Conservation (phyloP, 495 filamentous ascomycete genomes). For the Penicillium goetzii region DNA sequence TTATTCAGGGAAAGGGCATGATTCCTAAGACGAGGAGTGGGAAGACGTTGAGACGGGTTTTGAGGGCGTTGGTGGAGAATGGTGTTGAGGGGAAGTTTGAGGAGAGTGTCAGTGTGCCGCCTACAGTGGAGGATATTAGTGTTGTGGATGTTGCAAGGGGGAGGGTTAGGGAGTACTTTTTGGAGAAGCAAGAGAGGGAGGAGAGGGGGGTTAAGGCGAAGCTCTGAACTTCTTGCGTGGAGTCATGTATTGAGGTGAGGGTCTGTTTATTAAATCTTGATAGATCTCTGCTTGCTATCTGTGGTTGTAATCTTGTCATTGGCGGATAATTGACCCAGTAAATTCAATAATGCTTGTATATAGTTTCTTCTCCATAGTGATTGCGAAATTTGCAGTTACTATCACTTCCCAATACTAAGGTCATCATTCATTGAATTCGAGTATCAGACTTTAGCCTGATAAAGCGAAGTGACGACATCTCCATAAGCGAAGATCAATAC, state of each 20-base stretch:
- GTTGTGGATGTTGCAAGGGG: constrained; percentile 60
- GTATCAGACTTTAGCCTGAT: too few species aligned
- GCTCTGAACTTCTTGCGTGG: constrained; percentile 37
- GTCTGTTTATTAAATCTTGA: too few species aligned
- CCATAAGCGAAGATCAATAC: too few species aligned
- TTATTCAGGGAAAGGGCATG: constrained; percentile 84
- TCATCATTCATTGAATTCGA: too few species aligned
- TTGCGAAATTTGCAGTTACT: too few species aligned
- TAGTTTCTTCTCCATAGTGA: too few species aligned
- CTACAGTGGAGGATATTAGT: constrained; percentile 62
- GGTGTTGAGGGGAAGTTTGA: constrained; percentile 54
- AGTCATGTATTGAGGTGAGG: too few species aligned
- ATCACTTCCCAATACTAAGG: too few species aligned
- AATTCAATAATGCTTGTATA: too few species aligned
- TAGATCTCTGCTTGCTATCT: too few species aligned
- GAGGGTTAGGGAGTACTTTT: constrained; percentile 62
- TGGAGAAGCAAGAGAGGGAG: constrained; percentile 32
- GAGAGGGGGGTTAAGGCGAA: constrained; percentile 54
- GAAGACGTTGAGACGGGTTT: constrained; percentile 80
- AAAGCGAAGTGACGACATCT: too few species aligned
- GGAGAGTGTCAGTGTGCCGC: constrained; percentile 56
- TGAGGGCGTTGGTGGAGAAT: constrained; percentile 79
- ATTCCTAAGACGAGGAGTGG: constrained; percentile 90
- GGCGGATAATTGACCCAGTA: too few species aligned
- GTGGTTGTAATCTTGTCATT: not conserved